A percentile compares a stretch with the other conserved stretches of the same genome.
Evolutionary conservation across 306 rosid genomes (phyloP).

Genomic region (Phaseolus lunatus): DNA sequence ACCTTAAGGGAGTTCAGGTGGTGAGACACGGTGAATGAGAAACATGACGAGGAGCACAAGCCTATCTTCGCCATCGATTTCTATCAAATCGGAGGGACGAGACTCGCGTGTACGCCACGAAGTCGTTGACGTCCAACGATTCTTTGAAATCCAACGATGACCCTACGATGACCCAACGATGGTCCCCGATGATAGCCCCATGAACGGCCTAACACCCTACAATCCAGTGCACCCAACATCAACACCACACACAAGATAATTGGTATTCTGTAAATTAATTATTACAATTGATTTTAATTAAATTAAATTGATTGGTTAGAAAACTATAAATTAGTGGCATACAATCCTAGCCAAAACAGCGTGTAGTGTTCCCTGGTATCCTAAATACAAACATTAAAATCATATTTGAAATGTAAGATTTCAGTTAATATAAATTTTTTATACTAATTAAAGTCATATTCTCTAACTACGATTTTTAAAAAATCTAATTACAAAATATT

Average conservation of each 20-base stretch:
- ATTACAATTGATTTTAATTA: background rate
- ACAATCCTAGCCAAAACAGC: conserved; percentile 21
- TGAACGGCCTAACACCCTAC: conserved; percentile 90
- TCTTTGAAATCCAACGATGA: conserved; percentile 71
- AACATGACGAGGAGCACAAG: conserved; percentile 86
- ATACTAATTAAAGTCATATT: too few relatives aligned
- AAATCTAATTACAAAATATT: too few relatives aligned
- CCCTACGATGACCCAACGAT: conserved; percentile 77
- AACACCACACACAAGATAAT: conserved; percentile 3
- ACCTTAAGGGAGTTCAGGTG: conserved; percentile 88
- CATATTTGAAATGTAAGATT: too few relatives aligned
- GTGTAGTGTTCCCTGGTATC: background rate
- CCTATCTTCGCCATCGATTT: conserved; percentile 76
- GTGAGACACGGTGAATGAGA: conserved; percentile 90
- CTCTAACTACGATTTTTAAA: too few relatives aligned
- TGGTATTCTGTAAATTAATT: background rate
- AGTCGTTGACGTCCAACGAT: conserved; percentile 69
- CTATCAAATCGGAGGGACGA: conserved; percentile 84
- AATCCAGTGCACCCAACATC: background rate
- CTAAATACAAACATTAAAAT: too few relatives aligned
- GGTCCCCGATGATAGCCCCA: conserved; percentile 76
- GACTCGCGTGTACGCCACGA: conserved; percentile 74
- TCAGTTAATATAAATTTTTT: too few relatives aligned
- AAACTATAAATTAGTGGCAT: background rate
- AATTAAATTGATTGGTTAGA: background rate